These are phyloP conservation scores for Ligustrum vulgare DNA, from an alignment of 257 asterid species.

Conservation along the genomic window DNA sequence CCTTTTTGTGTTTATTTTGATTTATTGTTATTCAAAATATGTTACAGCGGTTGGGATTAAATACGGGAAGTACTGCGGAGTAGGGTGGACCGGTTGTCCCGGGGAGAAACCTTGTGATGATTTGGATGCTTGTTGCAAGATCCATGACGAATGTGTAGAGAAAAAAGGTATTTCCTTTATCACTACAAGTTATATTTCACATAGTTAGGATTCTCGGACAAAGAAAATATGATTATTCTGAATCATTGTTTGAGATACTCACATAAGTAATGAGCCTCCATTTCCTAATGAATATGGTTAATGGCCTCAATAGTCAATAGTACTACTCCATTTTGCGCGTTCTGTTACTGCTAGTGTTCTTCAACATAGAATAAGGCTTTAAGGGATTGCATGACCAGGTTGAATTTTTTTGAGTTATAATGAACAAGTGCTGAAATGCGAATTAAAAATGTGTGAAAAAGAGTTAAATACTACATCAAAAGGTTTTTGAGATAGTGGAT, in stretches of 20 bases:
- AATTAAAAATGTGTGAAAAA: neutral
- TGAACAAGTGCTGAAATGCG: neutral
- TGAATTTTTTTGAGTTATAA: neutral
- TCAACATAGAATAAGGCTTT: neutral
- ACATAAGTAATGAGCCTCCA: neutral
- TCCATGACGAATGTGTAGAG: neutral
- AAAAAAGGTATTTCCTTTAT: neutral
- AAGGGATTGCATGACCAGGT: neutral
- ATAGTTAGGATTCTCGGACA: neutral
- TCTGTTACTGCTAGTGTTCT: neutral
- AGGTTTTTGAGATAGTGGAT: neutral
- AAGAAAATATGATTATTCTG: too few species aligned
- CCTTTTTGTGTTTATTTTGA: neutral
- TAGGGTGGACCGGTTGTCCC: neutral
- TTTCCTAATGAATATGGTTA: neutral
- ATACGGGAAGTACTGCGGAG: conserved; percentile 90
- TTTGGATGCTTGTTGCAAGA: neutral
- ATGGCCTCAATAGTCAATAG: neutral
- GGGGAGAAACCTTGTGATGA: neutral
- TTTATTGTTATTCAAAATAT: conserved; percentile 5
- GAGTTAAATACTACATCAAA: neutral
- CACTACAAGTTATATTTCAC: neutral
- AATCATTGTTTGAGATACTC: neutral
- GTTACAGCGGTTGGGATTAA: conserved; percentile 68
- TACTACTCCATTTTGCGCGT: neutral